Conservation (phyloP, 2,329 filamentous ascomycete genomes). For the Blastomyces emzantsi region DNA sequence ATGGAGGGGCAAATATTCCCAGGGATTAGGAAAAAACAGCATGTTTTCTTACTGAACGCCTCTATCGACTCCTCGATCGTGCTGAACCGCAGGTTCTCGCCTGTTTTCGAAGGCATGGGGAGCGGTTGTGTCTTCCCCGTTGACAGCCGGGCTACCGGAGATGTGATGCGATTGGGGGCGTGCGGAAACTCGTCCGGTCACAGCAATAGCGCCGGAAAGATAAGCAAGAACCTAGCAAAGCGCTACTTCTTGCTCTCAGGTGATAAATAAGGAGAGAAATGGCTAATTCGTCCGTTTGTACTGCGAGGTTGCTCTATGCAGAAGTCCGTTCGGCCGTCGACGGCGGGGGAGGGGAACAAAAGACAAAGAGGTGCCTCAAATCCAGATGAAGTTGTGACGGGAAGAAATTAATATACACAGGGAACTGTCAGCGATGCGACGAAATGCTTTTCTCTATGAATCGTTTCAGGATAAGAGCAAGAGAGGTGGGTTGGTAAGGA, state of each 20-base stretch:
- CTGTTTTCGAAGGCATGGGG: slow-evolving; percentile 29
- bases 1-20: not conserved
- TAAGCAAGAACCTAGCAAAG: not conserved
- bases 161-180: not conserved
- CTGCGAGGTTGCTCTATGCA: not conserved
- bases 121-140: not conserved
- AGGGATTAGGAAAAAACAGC: not conserved
- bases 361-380: not conserved
- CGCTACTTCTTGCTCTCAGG: not conserved
- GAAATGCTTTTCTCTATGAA: not conserved
- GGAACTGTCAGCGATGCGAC: not conserved
- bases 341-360: not conserved
- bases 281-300: not conserved
- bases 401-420: not conserved
- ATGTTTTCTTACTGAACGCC: slow-evolving; percentile 32
- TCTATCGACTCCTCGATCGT: slow-evolving; percentile 36
- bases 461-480: not conserved
- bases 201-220: not conserved
- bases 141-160: not conserved
- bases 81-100: slow-evolving; percentile 30
- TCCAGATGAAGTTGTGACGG: not conserved
- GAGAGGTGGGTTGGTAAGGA: not conserved
- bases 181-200: not conserved
- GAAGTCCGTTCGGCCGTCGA: not conserved
- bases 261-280: not conserved